Evolutionary conservation across 2,329 filamentous ascomycete species (phyloP).

Genomic region (Hortaea sp.): DNA sequence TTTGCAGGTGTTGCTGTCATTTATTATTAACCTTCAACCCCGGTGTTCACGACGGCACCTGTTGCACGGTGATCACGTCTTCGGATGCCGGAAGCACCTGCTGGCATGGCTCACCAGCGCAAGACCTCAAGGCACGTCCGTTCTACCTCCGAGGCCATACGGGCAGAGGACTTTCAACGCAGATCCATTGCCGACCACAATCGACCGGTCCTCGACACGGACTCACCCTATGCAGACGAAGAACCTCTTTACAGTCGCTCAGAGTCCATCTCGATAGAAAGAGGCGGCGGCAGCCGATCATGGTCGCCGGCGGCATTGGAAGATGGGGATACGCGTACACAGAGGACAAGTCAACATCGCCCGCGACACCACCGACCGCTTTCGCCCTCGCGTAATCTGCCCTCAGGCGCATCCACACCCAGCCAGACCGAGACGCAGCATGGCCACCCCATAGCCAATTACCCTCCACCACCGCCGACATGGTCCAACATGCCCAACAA

Average conservation of each 20-base stretch:
- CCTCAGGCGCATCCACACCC: conserved; percentile 12
- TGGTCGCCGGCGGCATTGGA: conserved; percentile 10
- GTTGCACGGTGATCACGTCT: conserved; percentile 2
- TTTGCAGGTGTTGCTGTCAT: too few species aligned
- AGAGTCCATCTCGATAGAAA: background rate
- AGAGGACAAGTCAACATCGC: background rate
- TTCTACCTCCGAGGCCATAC: conserved; percentile 10
- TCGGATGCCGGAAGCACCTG: background rate
- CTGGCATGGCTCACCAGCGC: conserved; percentile 12
- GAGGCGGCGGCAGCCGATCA: background rate
- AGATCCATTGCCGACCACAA: conserved; percentile 1
- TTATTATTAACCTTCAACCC: too few species aligned
- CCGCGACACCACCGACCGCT: background rate
- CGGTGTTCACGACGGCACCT: too few species aligned
- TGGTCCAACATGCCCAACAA: conserved; percentile 34
- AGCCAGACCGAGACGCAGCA: conserved; percentile 6
- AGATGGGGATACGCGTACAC: conserved; percentile 10
- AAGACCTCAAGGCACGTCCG: conserved; percentile 15
- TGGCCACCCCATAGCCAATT: conserved; percentile 6
- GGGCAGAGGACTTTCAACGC: conserved; percentile 5
- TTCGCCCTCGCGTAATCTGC: conserved; percentile 7
- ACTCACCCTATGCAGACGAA: conserved; percentile 1
- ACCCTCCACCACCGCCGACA: conserved; percentile 22
- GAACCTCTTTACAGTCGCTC: background rate
- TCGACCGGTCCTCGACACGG: background rate